A percentile compares a stretch with the other conserved stretches of the same genome.
phyloP scores from a whole-genome alignment of 2,329 filamentous ascomycete species.

The Fonsecaea pedrosoi region DNA sequence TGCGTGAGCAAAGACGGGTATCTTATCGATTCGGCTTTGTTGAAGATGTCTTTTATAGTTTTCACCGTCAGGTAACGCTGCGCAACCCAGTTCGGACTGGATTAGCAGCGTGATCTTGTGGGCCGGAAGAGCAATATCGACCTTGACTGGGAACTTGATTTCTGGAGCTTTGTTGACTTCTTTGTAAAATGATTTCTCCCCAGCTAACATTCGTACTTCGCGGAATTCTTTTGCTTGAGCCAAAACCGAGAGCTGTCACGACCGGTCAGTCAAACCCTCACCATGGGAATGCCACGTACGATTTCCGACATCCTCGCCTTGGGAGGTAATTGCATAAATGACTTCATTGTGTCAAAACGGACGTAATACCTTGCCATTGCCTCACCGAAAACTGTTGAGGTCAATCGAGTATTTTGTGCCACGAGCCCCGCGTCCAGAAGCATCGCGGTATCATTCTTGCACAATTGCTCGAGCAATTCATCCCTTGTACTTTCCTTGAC shows the following conservation, averaged over 20 bases:
- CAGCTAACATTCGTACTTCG: constrained; percentile 72
- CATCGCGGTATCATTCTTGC: constrained; percentile 70
- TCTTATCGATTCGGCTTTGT: constrained; percentile 60
- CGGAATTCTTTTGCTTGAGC: constrained; percentile 74
- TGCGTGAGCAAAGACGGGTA: constrained; percentile 69
- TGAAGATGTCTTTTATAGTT: constrained; percentile 59
- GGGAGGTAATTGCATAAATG: constrained; percentile 67
- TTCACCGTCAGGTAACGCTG: constrained; percentile 68
- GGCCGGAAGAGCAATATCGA: constrained; percentile 67
- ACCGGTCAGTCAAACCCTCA: constrained; percentile 7
- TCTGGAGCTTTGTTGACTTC: constrained; percentile 72
- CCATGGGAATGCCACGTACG: constrained; percentile 55
- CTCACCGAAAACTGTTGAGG: constrained; percentile 73
- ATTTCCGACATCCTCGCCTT: constrained; percentile 70
- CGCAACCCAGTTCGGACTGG: constrained; percentile 74
- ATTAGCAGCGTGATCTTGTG: constrained; percentile 81
- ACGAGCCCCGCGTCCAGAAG: constrained; percentile 68
- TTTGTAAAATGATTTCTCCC: constrained; percentile 73
- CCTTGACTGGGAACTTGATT: constrained; percentile 74
- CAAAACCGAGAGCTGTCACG: constrained; percentile 66
- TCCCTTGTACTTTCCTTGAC: constrained; percentile 61
- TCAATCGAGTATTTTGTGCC: constrained; percentile 56
- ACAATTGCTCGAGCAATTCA: constrained; percentile 72
- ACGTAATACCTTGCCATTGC: constrained; percentile 86
- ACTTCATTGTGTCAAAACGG: constrained; percentile 78